Base-by-base conservation (phyloP, 192 early-diverging fungal species). In the Funneliformis geosporum region DNA sequence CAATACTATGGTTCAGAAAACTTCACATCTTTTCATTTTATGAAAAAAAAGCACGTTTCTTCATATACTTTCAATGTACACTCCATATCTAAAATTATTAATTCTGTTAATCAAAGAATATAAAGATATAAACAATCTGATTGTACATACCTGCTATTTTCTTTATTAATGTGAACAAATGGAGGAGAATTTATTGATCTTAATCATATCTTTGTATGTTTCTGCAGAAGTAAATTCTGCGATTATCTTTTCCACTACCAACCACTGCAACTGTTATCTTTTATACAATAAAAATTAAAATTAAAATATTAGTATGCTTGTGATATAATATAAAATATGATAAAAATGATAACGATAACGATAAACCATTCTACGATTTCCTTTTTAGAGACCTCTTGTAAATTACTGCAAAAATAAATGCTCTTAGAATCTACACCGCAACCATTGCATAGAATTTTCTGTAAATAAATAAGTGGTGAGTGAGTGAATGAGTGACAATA, bases 101-200 rank as follows among this genome's bases (percentile, higher is more conserved):
- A 43, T 43, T 43, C 42, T 55, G 47, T 12, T 12, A 50, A 50
- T 12, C 16, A 14, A 0, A 14, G 11, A 50, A 50, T 2, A 50
- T 14, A 50, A 50, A 50, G 16, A 50, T 50, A 50, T 18, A 16
- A 50, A 14, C 12, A 50, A 46, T 8, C 11, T 14, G 14, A 55
- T 55, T 18, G 4, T 18, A 55, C 16, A 5, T 55, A 55, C 47
- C 47, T n/a, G n/a, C n/a, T 23, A 38, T 66, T 23, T 23, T 66
- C 25, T 9, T 66, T 66, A 38, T 12, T 33, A 25, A 66, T 8
- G 9, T 66, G 64, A 4, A 66, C 64, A 38, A 66, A 66, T 8
- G 64, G 64, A 33, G 64, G 64, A 66, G 64, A 66, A 38, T 66
- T 38, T 25, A 66, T 66, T 10, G 64, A 28, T 66, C 25, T 66